These are phyloP conservation scores for Batkoa obscura DNA, from an alignment of 371 early-diverging fungal genomes.

Conservation along the genomic window DNA sequence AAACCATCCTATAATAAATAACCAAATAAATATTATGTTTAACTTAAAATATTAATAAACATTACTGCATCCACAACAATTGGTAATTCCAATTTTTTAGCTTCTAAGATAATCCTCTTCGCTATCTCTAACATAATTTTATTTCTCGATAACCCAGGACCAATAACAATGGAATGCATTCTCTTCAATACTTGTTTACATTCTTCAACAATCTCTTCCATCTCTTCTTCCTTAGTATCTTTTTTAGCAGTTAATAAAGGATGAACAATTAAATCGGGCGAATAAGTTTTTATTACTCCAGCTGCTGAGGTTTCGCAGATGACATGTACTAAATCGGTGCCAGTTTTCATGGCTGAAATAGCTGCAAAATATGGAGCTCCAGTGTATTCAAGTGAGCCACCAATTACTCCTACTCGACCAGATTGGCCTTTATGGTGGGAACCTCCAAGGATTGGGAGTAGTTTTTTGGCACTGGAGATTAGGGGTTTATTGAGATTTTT, in stretches of 20 bases:
- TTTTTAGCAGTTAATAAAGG: slow-evolving; percentile 24
- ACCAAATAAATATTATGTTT: not conserved
- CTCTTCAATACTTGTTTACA: slow-evolving; percentile 26
- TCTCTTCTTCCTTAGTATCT: not conserved
- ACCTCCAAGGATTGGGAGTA: not conserved
- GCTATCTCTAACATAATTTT: slow-evolving; percentile 36
- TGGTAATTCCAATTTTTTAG: slow-evolving; percentile 36
- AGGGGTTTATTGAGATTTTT: too few relatives aligned
- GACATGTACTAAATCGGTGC: slow-evolving; percentile 80
- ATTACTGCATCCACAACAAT: slow-evolving; percentile 80
- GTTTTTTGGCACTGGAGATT: too few relatives aligned
- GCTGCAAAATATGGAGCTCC: slow-evolving; percentile 91
- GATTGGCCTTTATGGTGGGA: slow-evolving; percentile 74
- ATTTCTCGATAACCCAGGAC: slow-evolving; percentile 83
- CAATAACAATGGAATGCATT: slow-evolving; percentile 73
- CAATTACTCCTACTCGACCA: slow-evolving; percentile 43
- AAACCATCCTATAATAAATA: slow-evolving; percentile 48
- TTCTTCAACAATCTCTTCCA: not conserved
- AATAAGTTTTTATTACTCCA: slow-evolving; percentile 37
- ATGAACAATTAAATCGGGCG: slow-evolving; percentile 37
- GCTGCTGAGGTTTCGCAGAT: slow-evolving; percentile 72
- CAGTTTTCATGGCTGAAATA: slow-evolving; percentile 56
- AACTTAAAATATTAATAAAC: slow-evolving; percentile 4
- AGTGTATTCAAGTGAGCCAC: slow-evolving; percentile 72
- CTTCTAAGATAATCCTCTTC: slow-evolving; percentile 30